Evolutionary conservation across 2,329 filamentous ascomycete species (phyloP).

Genomic region (Fusarium falciforme): DNA sequence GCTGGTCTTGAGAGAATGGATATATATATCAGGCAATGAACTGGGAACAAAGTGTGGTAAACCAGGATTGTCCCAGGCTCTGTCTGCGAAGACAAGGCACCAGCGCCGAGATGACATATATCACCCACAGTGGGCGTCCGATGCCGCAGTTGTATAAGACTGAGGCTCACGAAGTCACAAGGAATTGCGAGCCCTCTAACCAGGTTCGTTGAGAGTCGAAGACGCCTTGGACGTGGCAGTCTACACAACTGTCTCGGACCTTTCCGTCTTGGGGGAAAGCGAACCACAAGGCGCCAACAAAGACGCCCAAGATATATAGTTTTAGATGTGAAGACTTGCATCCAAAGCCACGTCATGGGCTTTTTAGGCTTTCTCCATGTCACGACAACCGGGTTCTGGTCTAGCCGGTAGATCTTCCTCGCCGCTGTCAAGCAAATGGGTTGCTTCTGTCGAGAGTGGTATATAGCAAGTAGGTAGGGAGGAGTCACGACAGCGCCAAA

Average conservation of each 20-base stretch:
- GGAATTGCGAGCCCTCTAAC: not conserved
- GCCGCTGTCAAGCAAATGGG: not conserved
- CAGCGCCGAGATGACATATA: not conserved
- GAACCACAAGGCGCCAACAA: not conserved
- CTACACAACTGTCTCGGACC: not conserved
- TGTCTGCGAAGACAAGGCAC: not conserved
- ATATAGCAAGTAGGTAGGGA: not conserved
- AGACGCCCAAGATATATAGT: not conserved
- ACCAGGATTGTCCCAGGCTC: not conserved
- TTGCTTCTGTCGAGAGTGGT: not conserved
- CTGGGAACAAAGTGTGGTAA: not conserved
- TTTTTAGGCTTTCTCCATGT: not conserved
- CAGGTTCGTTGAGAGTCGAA: not conserved
- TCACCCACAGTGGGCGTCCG: not conserved
- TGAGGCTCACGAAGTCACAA: not conserved
- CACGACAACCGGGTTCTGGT: not conserved
- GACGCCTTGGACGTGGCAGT: not conserved
- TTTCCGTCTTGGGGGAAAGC: not conserved
- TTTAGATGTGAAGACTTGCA: not conserved
- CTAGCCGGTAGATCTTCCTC: not conserved
- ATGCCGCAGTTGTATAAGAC: not conserved
- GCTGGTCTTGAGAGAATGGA: not conserved
- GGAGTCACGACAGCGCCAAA: not conserved
- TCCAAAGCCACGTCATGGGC: not conserved
- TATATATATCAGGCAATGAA: not conserved